phyloP scores from a whole-genome alignment of 2,329 filamentous ascomycete genomes.

The Metarhizium guizhouense region DNA sequence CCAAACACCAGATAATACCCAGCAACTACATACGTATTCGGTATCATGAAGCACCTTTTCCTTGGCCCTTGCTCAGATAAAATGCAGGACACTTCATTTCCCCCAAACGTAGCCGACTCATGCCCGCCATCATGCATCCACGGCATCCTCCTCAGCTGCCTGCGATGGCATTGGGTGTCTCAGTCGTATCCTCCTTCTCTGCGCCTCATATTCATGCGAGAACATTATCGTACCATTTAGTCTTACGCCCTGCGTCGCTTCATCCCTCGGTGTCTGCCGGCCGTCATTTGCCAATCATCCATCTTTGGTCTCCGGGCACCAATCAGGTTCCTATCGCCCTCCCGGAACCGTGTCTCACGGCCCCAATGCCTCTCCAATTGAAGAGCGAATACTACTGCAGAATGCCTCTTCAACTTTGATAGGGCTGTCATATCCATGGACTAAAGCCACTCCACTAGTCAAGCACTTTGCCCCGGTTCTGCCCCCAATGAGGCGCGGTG shows the following conservation, averaged over 20 bases:
- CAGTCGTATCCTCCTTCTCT: no score
- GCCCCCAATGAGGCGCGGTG: not conserved
- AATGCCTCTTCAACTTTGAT: not conserved
- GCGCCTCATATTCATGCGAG: no score
- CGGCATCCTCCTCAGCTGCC: no score
- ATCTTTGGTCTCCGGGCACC: not conserved
- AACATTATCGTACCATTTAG: no score
- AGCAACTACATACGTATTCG: no score
- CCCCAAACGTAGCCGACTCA: not conserved
- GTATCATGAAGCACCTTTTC: not conserved
- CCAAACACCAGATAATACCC: no score
- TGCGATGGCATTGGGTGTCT: no score
- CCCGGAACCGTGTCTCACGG: no score
- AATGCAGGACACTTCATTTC: not conserved
- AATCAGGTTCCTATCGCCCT: not conserved
- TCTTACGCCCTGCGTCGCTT: no score
- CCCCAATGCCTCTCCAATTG: not conserved
- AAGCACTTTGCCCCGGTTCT: not conserved
- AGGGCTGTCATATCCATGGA: not conserved
- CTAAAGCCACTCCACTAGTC: not conserved
- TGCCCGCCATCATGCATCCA: not conserved
- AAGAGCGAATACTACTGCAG: not conserved
- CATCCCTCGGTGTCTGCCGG: not conserved
- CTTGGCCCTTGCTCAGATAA: not conserved
- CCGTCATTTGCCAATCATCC: not conserved